Evolutionary conservation across 192 early-diverging fungal genomes (phyloP).

Genomic region (Rhizophagus clarus): DNA sequence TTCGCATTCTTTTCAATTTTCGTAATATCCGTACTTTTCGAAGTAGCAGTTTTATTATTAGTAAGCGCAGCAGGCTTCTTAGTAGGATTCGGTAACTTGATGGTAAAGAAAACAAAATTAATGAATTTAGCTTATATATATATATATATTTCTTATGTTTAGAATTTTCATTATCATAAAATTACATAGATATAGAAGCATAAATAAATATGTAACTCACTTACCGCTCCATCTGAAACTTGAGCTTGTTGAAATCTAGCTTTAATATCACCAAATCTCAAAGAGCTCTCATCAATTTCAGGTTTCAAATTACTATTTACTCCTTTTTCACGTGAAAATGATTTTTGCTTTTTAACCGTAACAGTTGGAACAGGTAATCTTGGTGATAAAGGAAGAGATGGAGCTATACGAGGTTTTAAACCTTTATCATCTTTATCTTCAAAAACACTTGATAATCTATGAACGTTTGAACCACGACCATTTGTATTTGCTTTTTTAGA

Average conservation of each 20-base stretch:
- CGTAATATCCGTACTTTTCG: background rate
- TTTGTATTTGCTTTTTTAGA: background rate
- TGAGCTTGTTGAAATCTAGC: slow-evolving; percentile 27
- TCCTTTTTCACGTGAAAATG: background rate
- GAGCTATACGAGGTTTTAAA: background rate
- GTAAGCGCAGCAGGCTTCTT: background rate
- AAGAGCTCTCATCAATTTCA: slow-evolving; percentile 15
- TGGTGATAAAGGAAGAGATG: slow-evolving; percentile 11
- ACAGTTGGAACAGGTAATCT: background rate
- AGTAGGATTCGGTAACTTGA: background rate
- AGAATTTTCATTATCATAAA: no score
- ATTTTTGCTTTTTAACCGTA: background rate
- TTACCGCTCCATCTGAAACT: background rate
- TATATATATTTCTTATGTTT: no score
- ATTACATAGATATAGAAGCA: no score
- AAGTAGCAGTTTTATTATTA: background rate
- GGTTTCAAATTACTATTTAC: background rate
- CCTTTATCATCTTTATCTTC: slow-evolving; percentile 15
- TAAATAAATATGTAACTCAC: background rate
- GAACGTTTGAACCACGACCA: slow-evolving; percentile 19
- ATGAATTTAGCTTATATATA: background rate
- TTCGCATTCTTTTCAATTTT: background rate
- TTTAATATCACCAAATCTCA: slow-evolving; percentile 25
- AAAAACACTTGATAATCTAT: slow-evolving; percentile 30
- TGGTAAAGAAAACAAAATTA: background rate